A percentile compares a stretch with the other conserved stretches of the same genome.
Evolutionary conservation across 768 basidiomycete species (phyloP).

Genomic region (Russula compacta): DNA sequence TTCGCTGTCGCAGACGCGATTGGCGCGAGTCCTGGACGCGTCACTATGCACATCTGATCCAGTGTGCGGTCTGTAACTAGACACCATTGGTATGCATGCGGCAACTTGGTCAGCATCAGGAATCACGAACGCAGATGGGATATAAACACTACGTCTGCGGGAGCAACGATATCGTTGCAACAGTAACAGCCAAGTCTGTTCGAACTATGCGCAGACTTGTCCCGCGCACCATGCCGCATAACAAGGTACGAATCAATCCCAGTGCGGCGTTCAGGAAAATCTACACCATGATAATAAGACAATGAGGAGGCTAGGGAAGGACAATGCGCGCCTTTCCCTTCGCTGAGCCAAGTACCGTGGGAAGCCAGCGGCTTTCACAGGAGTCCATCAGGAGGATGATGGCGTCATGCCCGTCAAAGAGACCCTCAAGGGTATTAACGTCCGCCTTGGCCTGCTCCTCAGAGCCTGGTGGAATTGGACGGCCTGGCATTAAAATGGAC

Average conservation of each 20-base stretch:
- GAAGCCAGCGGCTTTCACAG: conserved; percentile 96
- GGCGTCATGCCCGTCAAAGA: conserved; percentile 84
- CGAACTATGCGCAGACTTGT: conserved; percentile 25
- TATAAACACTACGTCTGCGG: conserved; percentile 64
- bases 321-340: too few relatives aligned
- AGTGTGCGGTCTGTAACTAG: conserved; percentile 79
- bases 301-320: not conserved
- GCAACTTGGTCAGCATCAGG: not conserved
- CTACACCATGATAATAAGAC: conserved; percentile 29
- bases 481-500: conserved; percentile 94
- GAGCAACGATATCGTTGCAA: conserved; percentile 97
- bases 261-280: conserved; percentile 91
- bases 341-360: conserved; percentile 75
- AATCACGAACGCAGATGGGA: not conserved
- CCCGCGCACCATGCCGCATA: conserved; percentile 84
- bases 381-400: conserved; percentile 96
- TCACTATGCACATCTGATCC: conserved; percentile 99
- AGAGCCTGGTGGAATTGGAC: too few relatives aligned
- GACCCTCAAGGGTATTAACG: conserved; percentile 64
- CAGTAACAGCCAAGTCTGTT: conserved; percentile 83
- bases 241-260: conserved; percentile 96
- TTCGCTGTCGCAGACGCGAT: conserved; percentile 83
- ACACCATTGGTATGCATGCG: not conserved
- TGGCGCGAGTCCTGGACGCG: conserved; percentile 85
- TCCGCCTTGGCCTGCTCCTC: too few relatives aligned